Evolutionary conservation across 495 filamentous ascomycete genomes (phyloP), one percentile per base, ranked within the genome.

Genomic region (Talaromyces ruber): DNA sequence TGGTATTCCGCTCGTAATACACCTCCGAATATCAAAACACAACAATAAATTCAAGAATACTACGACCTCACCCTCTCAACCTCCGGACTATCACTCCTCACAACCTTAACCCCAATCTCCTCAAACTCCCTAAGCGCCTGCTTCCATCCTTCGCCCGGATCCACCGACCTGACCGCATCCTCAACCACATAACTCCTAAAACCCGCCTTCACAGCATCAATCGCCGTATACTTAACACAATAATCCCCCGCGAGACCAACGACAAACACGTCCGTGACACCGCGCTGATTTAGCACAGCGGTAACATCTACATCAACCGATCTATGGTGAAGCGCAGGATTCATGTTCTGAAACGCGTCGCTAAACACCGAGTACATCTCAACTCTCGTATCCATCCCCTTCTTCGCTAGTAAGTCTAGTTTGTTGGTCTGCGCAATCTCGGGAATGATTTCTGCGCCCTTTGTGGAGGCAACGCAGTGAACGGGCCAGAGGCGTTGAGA

Each of bases 331-430:
- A 76, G 71, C 14, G 66, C 59, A 0, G 78, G 72, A 58, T 74
- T 68, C n/a, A 76, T 71, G 55, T 84, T 84, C 0, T 74, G 76
- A 71, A 90, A 90, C 0, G 88, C 88, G 71, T 89, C 87, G 55
- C 84, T 86, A 70, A 98, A 97, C 3, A 84, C 91, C 57, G 86
- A 90, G 72, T 97, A 98, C 90, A 96, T 96, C 74, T 98, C 94
- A 8, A 95, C 80, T 51, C 80, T 77, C 34, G 79, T 65, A 63
- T 91, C 80, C 65, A 78, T 80, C 34, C 94, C 94, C 74, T 98
- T 98, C 63, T 89, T 79, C 47, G 96, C 77, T 47, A 89, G 74
- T 28, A 74, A 63, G 68, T 94, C 81, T 58, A 95, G 63, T 43
- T 77, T 80, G 18, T 68, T 66, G 16, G 51, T 14, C 7, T 28